Percentiles rank a stretch among this genome's conserved stretches.
These are phyloP conservation scores for Yamadazyma insecticola DNA, from an alignment of 805 yeast genomes.

Conservation along the genomic window DNA sequence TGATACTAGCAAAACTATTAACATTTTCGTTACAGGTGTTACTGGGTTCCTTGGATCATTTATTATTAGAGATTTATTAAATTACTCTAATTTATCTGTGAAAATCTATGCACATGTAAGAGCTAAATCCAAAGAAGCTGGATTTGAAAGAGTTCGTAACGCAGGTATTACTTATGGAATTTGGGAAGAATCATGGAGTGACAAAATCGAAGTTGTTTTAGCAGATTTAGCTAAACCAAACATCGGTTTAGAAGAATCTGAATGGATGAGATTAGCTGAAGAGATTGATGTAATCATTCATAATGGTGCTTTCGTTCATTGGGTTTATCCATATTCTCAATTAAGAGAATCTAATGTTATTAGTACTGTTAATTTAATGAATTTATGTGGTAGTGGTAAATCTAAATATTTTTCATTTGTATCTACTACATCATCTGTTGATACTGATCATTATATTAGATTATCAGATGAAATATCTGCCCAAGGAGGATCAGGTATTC, in stretches of 20 bases:
- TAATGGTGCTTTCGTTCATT: constrained; percentile 97
- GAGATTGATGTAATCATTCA: constrained; percentile 81
- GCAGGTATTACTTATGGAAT: constrained; percentile 81
- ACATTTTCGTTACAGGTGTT: constrained; percentile 87
- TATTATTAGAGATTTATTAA: constrained; percentile 70
- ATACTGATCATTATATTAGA: constrained; percentile 73
- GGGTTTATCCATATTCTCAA: constrained; percentile 94
- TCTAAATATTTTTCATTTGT: constrained; percentile 87
- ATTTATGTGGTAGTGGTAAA: constrained; percentile 71
- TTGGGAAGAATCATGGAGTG: constrained; percentile 60
- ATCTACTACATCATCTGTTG: constrained; percentile 91
- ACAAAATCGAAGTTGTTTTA: constrained; percentile 62
- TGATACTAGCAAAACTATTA: constrained; percentile 34
- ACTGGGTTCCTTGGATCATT: constrained; percentile 97
- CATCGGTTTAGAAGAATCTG: constrained; percentile 58
- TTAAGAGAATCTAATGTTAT: constrained; percentile 91
- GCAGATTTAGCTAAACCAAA: constrained; percentile 76
- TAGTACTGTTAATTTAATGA: constrained; percentile 79
- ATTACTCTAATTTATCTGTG: constrained; percentile 45
- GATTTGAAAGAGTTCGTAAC: constrained; percentile 67
- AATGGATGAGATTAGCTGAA: constrained; percentile 56
- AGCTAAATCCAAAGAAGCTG: constrained; percentile 65
- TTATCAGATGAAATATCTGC: constrained; percentile 67
- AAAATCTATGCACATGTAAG: constrained; percentile 87
- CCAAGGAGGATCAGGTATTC: constrained; percentile 66